Evolutionary conservation across 2,329 filamentous ascomycete genomes (phyloP), one percentile per base, ranked within the genome.

Genomic region (Colletotrichum costaricense): DNA sequence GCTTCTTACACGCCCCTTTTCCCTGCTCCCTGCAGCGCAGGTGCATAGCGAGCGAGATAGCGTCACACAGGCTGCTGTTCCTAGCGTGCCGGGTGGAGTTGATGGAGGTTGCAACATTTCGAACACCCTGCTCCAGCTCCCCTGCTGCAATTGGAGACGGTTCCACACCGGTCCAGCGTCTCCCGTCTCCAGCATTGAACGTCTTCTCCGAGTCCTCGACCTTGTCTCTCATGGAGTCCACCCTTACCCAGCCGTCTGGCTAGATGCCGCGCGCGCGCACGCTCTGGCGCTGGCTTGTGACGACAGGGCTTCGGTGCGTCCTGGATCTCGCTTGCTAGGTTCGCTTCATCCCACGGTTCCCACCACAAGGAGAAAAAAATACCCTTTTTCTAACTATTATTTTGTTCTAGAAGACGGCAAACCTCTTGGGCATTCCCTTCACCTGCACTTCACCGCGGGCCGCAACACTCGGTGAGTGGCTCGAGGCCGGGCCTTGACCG

Each of bases 1-100:
- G 16, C 14, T 38, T 57, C 57, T 11, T 19, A 46, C 63, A 72
- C 68, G n/a, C 71, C 73, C 73, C 63, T 58, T 66, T 63, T 57
- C 73, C 73, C 66, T 75, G 66, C 72, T 67, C 73, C 71, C 71
- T 75, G 71, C 73, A 65, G 59, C 57, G 38, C 60, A 70, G 22
- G 33, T 22, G 33, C 22, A 60, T 8, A 63, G 52, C 38, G 46
- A 62, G 35, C 56, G 63, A 75, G 71, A 71, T 71, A 75, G 73
- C 67, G 73, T 71, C 67, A 75, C 66, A 73, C 63, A 74, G 72
- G 72, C 72, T 60, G 30, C 63, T 33, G 60, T 72, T 74, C 63
- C 68, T 74, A 68, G 72, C 72, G 72, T 74, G 42, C 72, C 72
- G 69, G 58, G 69, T 72, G 72, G 72, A 63, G 38, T 59, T n/a